Conservation (phyloP, 1,284 basidiomycete species). For the Irpex sp. region DNA sequence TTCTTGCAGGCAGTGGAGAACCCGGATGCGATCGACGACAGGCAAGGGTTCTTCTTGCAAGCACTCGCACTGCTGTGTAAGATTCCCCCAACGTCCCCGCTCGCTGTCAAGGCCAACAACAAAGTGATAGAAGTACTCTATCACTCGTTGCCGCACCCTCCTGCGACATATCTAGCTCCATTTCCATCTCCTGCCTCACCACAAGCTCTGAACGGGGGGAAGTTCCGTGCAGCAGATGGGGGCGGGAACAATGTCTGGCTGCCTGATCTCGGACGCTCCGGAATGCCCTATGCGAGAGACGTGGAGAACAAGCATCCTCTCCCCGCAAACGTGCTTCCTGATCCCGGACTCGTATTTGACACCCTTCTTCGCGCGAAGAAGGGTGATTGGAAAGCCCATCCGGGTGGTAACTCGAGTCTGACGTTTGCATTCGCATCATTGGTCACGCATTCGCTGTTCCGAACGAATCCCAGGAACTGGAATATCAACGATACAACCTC, state of each 20-base stretch:
- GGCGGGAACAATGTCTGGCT: constrained; percentile 65
- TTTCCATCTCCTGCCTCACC: constrained; percentile 15
- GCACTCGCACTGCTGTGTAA: constrained; percentile 56
- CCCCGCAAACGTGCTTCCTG: constrained; percentile 50
- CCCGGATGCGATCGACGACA: constrained; percentile 52
- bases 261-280: constrained; percentile 71
- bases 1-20: constrained; percentile 45
- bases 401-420: constrained; percentile 48
- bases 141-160: constrained; percentile 73
- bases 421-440: constrained; percentile 75
- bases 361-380: constrained; percentile 50
- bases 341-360: constrained; percentile 69
- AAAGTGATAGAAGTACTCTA: constrained; percentile 57
- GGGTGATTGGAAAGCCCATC: constrained; percentile 36
- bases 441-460: constrained; percentile 68
- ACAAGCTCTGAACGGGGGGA: constrained; percentile 26
- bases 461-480: constrained; percentile 47
- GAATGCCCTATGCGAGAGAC: constrained; percentile 68
- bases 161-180: constrained; percentile 57
- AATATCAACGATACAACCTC: constrained; percentile 62
- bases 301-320: constrained; percentile 49
- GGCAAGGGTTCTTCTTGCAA: constrained; percentile 59
- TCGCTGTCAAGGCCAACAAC: constrained; percentile 44
- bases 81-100: constrained; percentile 41
- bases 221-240: constrained; percentile 69